Evolutionary conservation across 75 land plant genomes (phyloP), one percentile per base, ranked within the genome.

Genomic region (Cunninghamia lanceolata): DNA sequence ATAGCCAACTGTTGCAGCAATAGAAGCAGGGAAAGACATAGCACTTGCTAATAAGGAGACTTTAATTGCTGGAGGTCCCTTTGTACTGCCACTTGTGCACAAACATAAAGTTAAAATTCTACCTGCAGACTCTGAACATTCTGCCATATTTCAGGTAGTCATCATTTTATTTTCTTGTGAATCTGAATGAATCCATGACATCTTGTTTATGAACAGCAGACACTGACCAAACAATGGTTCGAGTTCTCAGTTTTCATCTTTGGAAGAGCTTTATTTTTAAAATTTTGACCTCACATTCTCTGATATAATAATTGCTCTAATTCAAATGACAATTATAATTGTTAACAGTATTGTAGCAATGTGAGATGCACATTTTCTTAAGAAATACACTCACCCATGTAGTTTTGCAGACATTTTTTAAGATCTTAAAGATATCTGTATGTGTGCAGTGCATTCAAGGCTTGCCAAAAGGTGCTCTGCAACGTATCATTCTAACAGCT

Each of bases 111-210:
- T 96, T 50, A 98, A 98, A 81, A 98, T 98, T 82, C 93, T 98
- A 85, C 99, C 99, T 85, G 99, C 99, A 76, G 99, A 98, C 89
- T 98, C 99, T 47, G 99, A 98, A 82, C 99, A 98, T 89, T 98
- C 99, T 54, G 99, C 99, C 42, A 96, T 98, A 84, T 98, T 98
- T 87, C 99, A 98, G 98, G 99, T 96, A 86, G 25, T 19, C 3
- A 82, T 21, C 70, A 28, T 45, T 32, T 34, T 73, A 32, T 54
- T 38, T 53, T 53, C n/a, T 32, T 82, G 16, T 63, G 83, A 52
- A n/a, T 80, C 21, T 66, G 78, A 17, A 77, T 43, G 32, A 35
- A 45, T 84, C 35, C 56, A 25, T 34, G 38, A 34, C 3, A 13
- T 73, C 75, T 73, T 73, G 28, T 11, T 5, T 74, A 35, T 84